These are phyloP conservation scores for Russula ochroleuca DNA, from an alignment of 768 basidiomycete genomes.

Conservation along the genomic window DNA sequence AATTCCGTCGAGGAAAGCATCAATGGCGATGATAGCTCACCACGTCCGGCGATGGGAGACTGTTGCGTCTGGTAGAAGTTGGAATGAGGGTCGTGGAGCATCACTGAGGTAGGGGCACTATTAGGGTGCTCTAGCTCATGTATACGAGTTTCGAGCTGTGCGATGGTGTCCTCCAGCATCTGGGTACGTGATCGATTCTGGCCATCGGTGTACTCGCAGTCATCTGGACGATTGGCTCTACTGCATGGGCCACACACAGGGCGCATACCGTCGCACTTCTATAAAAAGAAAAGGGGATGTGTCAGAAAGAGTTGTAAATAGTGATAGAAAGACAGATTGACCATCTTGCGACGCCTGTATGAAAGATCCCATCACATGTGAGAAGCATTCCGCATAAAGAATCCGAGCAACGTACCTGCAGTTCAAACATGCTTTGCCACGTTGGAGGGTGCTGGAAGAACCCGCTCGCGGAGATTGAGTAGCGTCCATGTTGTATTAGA, in stretches of 20 bases:
- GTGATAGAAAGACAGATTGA: background rate
- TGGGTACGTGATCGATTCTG: constrained; percentile 55
- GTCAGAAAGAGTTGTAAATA: background rate
- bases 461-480: constrained; percentile 11
- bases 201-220: constrained; percentile 68
- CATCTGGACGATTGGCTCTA: constrained; percentile 53
- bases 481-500: constrained; percentile 14
- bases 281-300: background rate
- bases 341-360: constrained; percentile 27
- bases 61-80: constrained; percentile 10
- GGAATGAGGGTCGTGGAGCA: constrained; percentile 27
- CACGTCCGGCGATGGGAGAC: constrained; percentile 1
- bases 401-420: constrained; percentile 22
- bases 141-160: constrained; percentile 51
- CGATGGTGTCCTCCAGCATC: constrained; percentile 54
- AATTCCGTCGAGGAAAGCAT: constrained; percentile 2
- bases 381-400: background rate
- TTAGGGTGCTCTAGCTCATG: constrained; percentile 28
- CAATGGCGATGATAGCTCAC: background rate
- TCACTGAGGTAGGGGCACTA: constrained; percentile 14
- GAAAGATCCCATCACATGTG: background rate
- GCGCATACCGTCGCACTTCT: constrained; percentile 64
- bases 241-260: constrained; percentile 63
- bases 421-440: constrained; percentile 28
- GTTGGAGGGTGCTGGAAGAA: constrained; percentile 25